phyloP scores from a whole-genome alignment of 371 early-diverging fungal genomes.

The Mucor ambiguus region DNA sequence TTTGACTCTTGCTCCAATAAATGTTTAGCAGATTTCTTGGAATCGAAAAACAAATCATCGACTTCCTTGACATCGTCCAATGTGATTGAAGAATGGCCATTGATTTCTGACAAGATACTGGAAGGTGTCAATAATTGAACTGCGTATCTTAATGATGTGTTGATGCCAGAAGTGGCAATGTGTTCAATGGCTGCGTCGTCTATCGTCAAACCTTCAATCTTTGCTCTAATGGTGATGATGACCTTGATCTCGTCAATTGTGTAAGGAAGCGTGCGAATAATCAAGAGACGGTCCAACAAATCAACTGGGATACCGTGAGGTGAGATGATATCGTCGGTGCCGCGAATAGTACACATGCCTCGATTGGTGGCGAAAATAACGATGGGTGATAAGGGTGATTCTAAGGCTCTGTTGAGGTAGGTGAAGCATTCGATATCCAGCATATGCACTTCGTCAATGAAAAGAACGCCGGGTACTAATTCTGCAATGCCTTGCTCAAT shows the following conservation, averaged over 20 bases:
- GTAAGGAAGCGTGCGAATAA: slow-evolving; percentile 94
- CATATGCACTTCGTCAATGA: slow-evolving; percentile 99
- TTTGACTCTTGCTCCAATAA: slow-evolving; percentile 49
- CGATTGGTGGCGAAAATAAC: slow-evolving; percentile 98
- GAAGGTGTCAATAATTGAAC: slow-evolving; percentile 97
- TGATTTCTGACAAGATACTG: slow-evolving; percentile 82
- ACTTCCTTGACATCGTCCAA: slow-evolving; percentile 88
- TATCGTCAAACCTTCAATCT: slow-evolving; percentile 83
- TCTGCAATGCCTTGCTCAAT: slow-evolving; percentile 98
- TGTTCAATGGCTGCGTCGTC: slow-evolving; percentile 74
- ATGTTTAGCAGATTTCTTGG: slow-evolving; percentile 82
- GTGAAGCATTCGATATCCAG: slow-evolving; percentile 99
- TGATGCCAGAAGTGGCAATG: slow-evolving; percentile 83
- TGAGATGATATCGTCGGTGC: slow-evolving; percentile 88
- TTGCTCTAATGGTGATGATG: slow-evolving; percentile 91
- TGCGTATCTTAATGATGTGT: slow-evolving; percentile 91
- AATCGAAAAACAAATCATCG: slow-evolving; percentile 87
- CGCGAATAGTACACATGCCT: slow-evolving; percentile 94
- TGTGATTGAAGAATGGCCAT: slow-evolving; percentile 78
- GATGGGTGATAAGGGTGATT: slow-evolving; percentile 94
- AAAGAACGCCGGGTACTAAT: slow-evolving; percentile 96
- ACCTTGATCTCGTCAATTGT: slow-evolving; percentile 88
- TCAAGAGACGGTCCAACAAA: slow-evolving; percentile 94
- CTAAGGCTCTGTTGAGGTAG: slow-evolving; percentile 96
- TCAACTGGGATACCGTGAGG: slow-evolving; percentile 98